phyloP scores from a whole-genome alignment of 2,329 filamentous ascomycete species.

The Aspergillus fumigatiaffinis region DNA sequence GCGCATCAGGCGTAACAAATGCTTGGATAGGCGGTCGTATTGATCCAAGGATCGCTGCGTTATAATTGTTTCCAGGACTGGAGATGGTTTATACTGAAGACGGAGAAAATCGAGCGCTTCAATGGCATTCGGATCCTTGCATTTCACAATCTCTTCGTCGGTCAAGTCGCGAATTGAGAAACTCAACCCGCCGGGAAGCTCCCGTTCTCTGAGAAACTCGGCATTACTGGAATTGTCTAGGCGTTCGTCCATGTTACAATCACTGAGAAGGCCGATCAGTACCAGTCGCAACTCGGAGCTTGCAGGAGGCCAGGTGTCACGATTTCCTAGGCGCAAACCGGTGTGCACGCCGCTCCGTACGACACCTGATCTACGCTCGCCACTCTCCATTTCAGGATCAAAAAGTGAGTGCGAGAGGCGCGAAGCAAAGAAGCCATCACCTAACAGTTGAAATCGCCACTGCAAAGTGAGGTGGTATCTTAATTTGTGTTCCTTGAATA shows the following conservation, averaged over 20 bases:
- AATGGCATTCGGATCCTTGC: conserved; percentile 76
- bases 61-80: conserved; percentile 68
- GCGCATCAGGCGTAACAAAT: conserved; percentile 70
- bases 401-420: conserved; percentile 80
- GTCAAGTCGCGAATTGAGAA: conserved; percentile 82
- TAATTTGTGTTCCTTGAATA: conserved; percentile 72
- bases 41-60: conserved; percentile 66
- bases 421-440: conserved; percentile 78
- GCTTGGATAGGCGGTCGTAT: conserved; percentile 81
- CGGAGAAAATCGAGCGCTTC: conserved; percentile 91
- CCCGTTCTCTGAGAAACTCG: conserved; percentile 22
- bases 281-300: conserved; percentile 89
- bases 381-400: conserved; percentile 73
- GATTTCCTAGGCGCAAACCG: conserved; percentile 76
- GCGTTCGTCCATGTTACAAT: conserved; percentile 50
- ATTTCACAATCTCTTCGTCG: conserved; percentile 72
- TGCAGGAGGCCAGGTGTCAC: conserved; percentile 86
- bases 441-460: conserved; percentile 75
- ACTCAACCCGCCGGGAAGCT: conserved; percentile 66
- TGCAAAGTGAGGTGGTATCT: conserved; percentile 70
- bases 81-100: conserved; percentile 75
- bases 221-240: conserved; percentile 16
- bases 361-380: conserved; percentile 67
- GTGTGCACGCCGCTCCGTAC: conserved; percentile 68
- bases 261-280: conserved; percentile 77